Conservation (phyloP, 352 stramenopile genomes). For the Globisporangium cylindrosporum region DNA sequence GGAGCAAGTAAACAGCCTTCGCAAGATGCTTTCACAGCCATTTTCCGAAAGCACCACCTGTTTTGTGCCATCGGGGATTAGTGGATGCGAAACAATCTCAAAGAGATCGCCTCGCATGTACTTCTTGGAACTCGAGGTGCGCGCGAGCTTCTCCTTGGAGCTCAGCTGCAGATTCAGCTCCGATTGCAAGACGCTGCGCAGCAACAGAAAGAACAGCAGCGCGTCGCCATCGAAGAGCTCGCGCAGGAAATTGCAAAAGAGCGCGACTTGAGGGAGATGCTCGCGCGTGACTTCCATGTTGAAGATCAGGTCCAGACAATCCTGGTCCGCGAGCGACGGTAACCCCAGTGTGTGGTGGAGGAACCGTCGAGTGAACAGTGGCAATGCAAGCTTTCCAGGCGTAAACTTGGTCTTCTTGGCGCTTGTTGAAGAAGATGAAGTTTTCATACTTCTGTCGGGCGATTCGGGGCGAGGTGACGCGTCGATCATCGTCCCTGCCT, state of each 20-base stretch:
- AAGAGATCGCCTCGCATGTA: slow-evolving; percentile 36
- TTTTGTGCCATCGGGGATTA: slow-evolving; percentile 60
- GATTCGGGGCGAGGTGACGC: slow-evolving; percentile 6
- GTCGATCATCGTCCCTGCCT: neutral
- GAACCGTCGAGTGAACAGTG: slow-evolving; percentile 50
- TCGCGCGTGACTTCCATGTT: slow-evolving; percentile 56
- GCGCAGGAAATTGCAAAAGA: slow-evolving; percentile 65
- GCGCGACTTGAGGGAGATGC: slow-evolving; percentile 38
- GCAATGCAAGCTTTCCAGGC: slow-evolving; percentile 40
- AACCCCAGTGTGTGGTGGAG: slow-evolving; percentile 54
- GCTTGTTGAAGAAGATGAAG: neutral
- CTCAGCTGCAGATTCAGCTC: slow-evolving; percentile 55
- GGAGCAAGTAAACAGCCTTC: slow-evolving; percentile 34
- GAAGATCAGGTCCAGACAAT: slow-evolving; percentile 67
- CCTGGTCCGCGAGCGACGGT: slow-evolving; percentile 56
- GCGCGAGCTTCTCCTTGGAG: slow-evolving; percentile 56
- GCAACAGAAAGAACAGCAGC: slow-evolving; percentile 59
- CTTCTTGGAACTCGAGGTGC: slow-evolving; percentile 47
- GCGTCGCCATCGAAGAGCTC: slow-evolving; percentile 68
- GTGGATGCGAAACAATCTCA: slow-evolving; percentile 33
- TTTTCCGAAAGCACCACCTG: slow-evolving; percentile 35
- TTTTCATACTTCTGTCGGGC: neutral
- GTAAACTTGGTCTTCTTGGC: neutral
- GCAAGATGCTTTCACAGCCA: slow-evolving; percentile 49
- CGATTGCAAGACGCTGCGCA: slow-evolving; percentile 41